A percentile compares a stretch with the other conserved stretches of the same genome.
Conservation (phyloP, 306 rosid species). For the Rosa persica region DNA sequence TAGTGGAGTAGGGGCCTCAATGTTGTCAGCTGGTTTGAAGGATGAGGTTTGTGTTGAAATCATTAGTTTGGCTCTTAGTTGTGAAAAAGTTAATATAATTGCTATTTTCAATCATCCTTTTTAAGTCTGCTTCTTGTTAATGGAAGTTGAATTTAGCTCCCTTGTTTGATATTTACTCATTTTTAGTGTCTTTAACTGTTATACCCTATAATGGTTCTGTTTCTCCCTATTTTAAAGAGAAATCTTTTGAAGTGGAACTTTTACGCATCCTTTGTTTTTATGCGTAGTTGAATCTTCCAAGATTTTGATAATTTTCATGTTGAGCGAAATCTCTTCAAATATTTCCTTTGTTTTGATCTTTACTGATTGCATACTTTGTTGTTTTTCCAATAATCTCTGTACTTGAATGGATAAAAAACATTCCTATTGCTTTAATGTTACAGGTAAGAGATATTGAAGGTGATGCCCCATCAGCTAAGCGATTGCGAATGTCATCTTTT, state of each 20-base stretch:
- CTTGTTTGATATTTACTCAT: neutral
- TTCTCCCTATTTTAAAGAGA: neutral
- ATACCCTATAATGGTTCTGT: neutral
- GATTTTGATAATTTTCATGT: neutral
- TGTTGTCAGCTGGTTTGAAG: conserved; percentile 59
- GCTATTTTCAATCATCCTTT: neutral
- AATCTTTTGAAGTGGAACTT: neutral
- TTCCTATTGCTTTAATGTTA: conserved; percentile 30
- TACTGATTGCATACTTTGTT: neutral
- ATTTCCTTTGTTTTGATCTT: neutral
- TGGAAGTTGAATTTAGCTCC: neutral
- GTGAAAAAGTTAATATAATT: neutral
- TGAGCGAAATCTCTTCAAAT: conserved; percentile 4
- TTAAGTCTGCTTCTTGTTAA: neutral
- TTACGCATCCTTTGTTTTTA: neutral
- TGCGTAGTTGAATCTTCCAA: neutral
- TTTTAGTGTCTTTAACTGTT: neutral
- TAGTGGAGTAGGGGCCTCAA: conserved; percentile 62
- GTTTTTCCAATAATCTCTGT: neutral
- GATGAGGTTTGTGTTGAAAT: conserved; percentile 68
- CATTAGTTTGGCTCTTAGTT: neutral
- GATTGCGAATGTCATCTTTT: conserved; percentile 76
- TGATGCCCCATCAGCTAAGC: conserved; percentile 67
- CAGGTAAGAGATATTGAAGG: conserved; percentile 87
- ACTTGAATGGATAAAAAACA: conserved; percentile 6